Base-by-base conservation (phyloP, 176 grass and related monocot genomes). In the Musa beccarii region DNA sequence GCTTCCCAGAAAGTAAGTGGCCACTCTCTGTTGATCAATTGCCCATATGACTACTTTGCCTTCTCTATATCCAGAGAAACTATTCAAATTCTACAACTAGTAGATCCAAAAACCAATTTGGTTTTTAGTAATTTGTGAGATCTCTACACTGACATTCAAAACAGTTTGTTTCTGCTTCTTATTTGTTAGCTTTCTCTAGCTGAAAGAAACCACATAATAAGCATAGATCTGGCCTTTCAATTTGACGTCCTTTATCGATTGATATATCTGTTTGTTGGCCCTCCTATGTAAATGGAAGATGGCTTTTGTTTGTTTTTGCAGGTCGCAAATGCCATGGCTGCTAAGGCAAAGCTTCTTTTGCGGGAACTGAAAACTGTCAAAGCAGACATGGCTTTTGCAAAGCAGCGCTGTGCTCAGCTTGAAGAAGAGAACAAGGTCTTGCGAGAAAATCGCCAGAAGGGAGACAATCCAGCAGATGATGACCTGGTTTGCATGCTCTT, bases 1-100 rank as follows among this genome's bases (percentile, higher is more conserved):
- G 89, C 93, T 88, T 96, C 89, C 84, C 87, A 87, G 79, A 89
- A 96, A 85, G 93, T 96, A 96, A 90, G 93, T 92, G 93, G 85
- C 85, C 70, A 89, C 78, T 80, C 75, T 86, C 75, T 86, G 83
- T 7, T 15, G 17, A 61, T 61, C 0, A 4, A 43, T 43, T 43
- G 34, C 0, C 4, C 34, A 43, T 82, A 81, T 85, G 69, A 80
- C 74, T 83, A 80, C 78, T 16, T 66, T 68, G 63, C 66, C 62
- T 28, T 11, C 14, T 77, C 80, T 21, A 65, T 57, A 59, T 65
- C 15, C 69, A 71, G 74, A 50, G 10, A 21, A 25, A 4, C 55
- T 57, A 57, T 57, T 12, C 55, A 57, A 57, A 0, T 16, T 16
- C 13, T 43, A 43, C 34, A 43, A 43, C 34, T 4, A 43, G 34